Evolutionary conservation across 192 early-diverging fungal genomes (phyloP), one percentile per base, ranked within the genome.

Genomic region (Pilaira anomala): DNA sequence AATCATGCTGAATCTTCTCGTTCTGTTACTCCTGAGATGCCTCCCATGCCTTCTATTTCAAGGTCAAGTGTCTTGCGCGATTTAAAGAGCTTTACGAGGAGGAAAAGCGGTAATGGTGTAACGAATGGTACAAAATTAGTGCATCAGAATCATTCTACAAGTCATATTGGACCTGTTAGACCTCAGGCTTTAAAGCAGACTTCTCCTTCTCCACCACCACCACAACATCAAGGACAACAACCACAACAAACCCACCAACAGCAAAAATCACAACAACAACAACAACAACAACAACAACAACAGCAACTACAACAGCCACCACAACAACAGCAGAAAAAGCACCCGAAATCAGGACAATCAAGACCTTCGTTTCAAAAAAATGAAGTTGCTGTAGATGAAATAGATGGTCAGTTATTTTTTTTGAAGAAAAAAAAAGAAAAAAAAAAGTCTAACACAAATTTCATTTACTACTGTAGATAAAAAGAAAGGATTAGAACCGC

Each of bases 31-130:
- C 55, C 55, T 42, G 55, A 57, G 5, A 3, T 57, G 0, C 55
- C 55, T 12, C 55, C 55, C 4, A 36, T 57, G 24, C 55, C 55
- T 41, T 57, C 39, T 22, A 57, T 57, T 41, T 57, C 55, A 18
- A 30, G 55, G 3, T 57, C 55, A 4, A 57, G 33, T 41, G 55
- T 57, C 19, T 40, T 57, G 16, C 55, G 55, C 22, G 55, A 57
- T 14, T 57, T 57, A 36, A 57, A 57, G 22, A 41, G 55, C 41
- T 57, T 57, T 14, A 41, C 33, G 18, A 57, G 36, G 41, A 41
- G 55, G 30, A 57, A 57, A 42, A 57, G 55, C 2, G 21, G 33
- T 14, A 57, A 57, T 13, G n/a, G n/a, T n/a, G n/a, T n/a, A n/a
- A n/a, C n/a, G n/a, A 39, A 39, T 8, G 22, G 21, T 18, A 57